Conservation (phyloP, 1,284 basidiomycete species). For the Thelephora terrestris region DNA sequence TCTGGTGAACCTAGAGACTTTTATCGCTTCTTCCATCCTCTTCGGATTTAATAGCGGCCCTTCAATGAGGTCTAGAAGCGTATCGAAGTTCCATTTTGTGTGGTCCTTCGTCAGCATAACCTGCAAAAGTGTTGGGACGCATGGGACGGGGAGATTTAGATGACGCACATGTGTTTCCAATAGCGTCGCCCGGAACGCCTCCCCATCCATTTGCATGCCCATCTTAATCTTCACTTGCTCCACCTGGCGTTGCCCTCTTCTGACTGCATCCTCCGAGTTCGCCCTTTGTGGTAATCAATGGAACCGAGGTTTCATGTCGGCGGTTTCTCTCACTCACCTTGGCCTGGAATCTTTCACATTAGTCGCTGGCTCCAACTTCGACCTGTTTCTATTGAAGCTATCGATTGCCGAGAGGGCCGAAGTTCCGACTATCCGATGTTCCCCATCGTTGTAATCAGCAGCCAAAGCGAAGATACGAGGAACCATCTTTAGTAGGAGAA, state of each 20-base stretch:
- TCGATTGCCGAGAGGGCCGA: slow-evolving; percentile 84
- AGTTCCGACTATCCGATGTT: slow-evolving; percentile 76
- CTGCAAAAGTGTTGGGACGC: slow-evolving; percentile 26
- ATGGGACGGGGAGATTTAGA: background rate
- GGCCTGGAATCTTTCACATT: slow-evolving; percentile 45
- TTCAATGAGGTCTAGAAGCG: slow-evolving; percentile 83
- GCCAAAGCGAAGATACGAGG: slow-evolving; percentile 83
- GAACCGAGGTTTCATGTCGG: background rate
- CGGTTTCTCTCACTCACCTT: slow-evolving; percentile 31
- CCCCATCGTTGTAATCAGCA: slow-evolving; percentile 61
- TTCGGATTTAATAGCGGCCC: slow-evolving; percentile 88
- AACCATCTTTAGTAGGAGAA: slow-evolving; percentile 24
- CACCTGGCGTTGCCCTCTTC: slow-evolving; percentile 83
- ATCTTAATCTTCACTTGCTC: slow-evolving; percentile 85
- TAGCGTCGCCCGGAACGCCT: slow-evolving; percentile 72
- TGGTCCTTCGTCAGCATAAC: slow-evolving; percentile 86
- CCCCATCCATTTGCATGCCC: slow-evolving; percentile 91
- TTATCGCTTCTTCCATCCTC: slow-evolving; percentile 93
- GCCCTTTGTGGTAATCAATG: slow-evolving; percentile 37
- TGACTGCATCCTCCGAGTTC: slow-evolving; percentile 82
- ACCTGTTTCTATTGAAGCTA: slow-evolving; percentile 80
- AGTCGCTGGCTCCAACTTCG: slow-evolving; percentile 47
- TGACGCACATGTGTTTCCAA: slow-evolving; percentile 70
- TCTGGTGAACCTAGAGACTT: slow-evolving; percentile 80
- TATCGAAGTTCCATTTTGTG: slow-evolving; percentile 88